phyloP scores from a whole-genome alignment of 1,284 basidiomycete species.

The Cutaneotrichosporon cavernicola region DNA sequence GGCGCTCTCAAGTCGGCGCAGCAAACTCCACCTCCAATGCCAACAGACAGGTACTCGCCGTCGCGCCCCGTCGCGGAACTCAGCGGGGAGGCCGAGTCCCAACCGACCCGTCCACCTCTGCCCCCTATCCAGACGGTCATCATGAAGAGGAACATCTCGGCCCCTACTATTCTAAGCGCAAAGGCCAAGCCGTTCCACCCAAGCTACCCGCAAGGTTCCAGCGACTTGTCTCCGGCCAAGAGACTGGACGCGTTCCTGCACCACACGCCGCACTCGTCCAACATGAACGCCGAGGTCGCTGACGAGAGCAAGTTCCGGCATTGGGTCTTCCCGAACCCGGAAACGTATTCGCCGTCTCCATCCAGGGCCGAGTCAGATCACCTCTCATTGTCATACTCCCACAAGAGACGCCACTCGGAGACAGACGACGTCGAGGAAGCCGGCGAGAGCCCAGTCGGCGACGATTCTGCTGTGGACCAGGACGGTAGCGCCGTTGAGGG shows the following conservation, averaged over 20 bases:
- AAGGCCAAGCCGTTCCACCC: slow-evolving; percentile 17
- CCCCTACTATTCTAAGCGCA: slow-evolving; percentile 9
- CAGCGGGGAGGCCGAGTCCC: not conserved
- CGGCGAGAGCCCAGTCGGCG: not conserved
- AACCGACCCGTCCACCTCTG: not conserved
- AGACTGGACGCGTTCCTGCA: slow-evolving; percentile 3
- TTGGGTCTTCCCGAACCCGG: slow-evolving; percentile 20
- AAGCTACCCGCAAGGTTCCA: not conserved
- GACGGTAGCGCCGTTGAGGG: not conserved
- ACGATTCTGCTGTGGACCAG: slow-evolving; percentile 4
- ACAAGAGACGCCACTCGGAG: slow-evolving; percentile 15
- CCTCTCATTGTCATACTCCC: not conserved
- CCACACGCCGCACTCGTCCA: not conserved
- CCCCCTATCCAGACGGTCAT: not conserved
- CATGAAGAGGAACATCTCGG: slow-evolving; percentile 1
- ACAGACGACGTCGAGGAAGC: not conserved
- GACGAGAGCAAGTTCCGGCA: slow-evolving; percentile 20
- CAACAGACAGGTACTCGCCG: not conserved
- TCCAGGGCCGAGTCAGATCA: not conserved
- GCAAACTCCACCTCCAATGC: not conserved
- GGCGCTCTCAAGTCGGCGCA: not conserved
- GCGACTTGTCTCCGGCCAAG: not conserved
- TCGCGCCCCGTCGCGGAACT: not conserved
- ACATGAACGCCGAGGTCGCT: slow-evolving; percentile 3
- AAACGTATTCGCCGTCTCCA: not conserved